phyloP scores from a whole-genome alignment of 148 eudicot genomes.

The Rhododendron simsii region DNA sequence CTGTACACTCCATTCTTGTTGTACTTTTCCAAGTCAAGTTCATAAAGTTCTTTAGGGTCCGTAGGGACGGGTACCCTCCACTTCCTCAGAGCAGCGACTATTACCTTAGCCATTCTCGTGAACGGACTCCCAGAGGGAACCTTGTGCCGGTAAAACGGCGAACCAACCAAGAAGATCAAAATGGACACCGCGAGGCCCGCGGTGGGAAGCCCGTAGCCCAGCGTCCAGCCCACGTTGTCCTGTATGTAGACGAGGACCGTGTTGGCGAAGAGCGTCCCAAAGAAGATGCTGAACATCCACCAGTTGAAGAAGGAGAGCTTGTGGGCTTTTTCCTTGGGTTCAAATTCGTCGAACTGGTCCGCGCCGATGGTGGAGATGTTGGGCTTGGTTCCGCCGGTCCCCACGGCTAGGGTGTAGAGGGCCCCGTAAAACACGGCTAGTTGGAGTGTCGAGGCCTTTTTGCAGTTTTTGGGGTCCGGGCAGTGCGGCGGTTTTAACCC shows the following conservation, averaged over 20 bases:
- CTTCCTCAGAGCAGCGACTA: slow-evolving; percentile 63
- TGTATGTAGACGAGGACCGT: slow-evolving; percentile 70
- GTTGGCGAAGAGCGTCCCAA: slow-evolving; percentile 80
- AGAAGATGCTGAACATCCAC: slow-evolving; percentile 89
- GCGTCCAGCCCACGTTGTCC: slow-evolving; percentile 83
- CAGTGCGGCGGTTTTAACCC: slow-evolving; percentile 57
- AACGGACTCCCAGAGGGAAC: slow-evolving; percentile 66
- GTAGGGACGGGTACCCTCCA: slow-evolving; percentile 36
- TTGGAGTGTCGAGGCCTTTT: slow-evolving; percentile 51
- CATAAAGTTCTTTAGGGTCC: slow-evolving; percentile 63
- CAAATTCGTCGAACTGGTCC: slow-evolving; percentile 74
- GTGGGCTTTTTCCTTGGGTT: slow-evolving; percentile 66
- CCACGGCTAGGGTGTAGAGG: slow-evolving; percentile 65
- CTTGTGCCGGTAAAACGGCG: slow-evolving; percentile 62
- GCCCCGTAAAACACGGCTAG: slow-evolving; percentile 64
- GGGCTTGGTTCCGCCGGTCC: slow-evolving; percentile 88
- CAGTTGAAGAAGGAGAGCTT: slow-evolving; percentile 83
- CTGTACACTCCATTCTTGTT: slow-evolving; percentile 44
- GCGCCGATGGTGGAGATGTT: slow-evolving; percentile 82
- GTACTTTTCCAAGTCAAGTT: slow-evolving; percentile 54
- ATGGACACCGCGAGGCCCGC: slow-evolving; percentile 59
- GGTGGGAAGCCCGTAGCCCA: slow-evolving; percentile 77
- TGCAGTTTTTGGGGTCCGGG: slow-evolving; percentile 34
- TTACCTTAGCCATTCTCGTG: slow-evolving; percentile 63
- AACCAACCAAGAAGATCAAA: slow-evolving; percentile 52